A percentile compares a stretch with the other conserved stretches of the same genome.
phyloP scores from a whole-genome alignment of 2,329 filamentous ascomycete genomes.

The Cladosporium cucumerinum region DNA sequence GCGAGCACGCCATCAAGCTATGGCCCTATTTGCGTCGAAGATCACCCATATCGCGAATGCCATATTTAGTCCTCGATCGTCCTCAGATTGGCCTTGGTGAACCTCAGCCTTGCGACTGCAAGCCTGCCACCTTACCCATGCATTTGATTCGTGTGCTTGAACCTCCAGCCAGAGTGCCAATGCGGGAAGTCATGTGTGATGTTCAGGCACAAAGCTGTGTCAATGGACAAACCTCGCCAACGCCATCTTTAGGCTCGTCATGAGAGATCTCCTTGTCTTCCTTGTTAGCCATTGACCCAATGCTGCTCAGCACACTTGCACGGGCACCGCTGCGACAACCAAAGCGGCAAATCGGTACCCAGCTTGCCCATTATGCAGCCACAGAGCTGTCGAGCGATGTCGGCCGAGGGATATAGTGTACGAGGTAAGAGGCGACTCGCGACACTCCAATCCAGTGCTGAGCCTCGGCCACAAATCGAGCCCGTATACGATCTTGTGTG shows the following conservation, averaged over 20 bases:
- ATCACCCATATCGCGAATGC: neutral
- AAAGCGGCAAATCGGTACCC: neutral
- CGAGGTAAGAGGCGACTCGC: neutral
- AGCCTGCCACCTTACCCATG: neutral
- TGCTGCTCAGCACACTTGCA: neutral
- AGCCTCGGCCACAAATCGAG: neutral
- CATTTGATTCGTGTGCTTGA: neutral
- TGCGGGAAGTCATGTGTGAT: too few relatives aligned
- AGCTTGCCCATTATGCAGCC: neutral
- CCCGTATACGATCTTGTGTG: neutral
- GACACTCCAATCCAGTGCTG: neutral
- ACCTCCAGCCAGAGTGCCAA: neutral
- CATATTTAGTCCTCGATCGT: neutral
- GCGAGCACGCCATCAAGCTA: slow-evolving; percentile 17
- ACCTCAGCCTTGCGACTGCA: neutral
- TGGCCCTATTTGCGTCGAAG: slow-evolving; percentile 5
- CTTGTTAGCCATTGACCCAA: neutral
- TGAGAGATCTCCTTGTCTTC: neutral
- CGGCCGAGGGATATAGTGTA: neutral
- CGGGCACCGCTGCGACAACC: neutral
- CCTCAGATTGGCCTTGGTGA: neutral
- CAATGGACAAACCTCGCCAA: neutral
- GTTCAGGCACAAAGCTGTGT: neutral
- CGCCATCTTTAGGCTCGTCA: neutral
- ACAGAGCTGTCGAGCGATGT: neutral